Evolutionary conservation across 139 green algal species (phyloP).

Genomic region (Chlamydomonas incerta): DNA sequence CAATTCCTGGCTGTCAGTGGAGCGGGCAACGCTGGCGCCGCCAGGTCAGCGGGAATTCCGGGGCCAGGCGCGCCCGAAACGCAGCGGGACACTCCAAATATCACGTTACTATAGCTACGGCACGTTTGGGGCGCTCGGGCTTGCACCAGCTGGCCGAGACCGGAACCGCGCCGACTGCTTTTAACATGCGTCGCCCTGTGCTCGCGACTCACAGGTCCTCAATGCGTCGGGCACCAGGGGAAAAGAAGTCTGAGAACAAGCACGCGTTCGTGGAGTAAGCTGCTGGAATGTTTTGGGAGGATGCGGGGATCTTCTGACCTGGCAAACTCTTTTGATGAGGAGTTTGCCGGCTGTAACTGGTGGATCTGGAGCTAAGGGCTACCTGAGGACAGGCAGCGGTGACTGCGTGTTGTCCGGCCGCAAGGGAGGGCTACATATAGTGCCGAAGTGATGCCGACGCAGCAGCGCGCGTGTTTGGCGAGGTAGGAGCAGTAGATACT

Average conservation of each 20-base stretch:
- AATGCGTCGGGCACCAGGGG: conserved; percentile 29
- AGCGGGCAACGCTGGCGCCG: conserved; percentile 3
- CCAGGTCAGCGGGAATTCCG: conserved; percentile 4
- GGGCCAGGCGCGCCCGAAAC: too few species aligned
- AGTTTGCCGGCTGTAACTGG: not conserved
- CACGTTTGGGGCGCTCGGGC: not conserved
- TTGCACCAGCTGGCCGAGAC: too few species aligned
- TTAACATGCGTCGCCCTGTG: not conserved
- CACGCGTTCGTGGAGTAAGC: conserved; percentile 42
- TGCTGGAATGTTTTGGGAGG: not conserved
- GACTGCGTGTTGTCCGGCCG: too few species aligned
- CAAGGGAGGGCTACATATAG: too few species aligned
- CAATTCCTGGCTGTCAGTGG: conserved; percentile 39
- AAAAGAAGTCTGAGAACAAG: conserved; percentile 49
- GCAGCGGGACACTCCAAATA: not conserved
- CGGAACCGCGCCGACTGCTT: not conserved
- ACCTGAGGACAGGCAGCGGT: too few species aligned
- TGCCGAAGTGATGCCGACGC: too few species aligned
- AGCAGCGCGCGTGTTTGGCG: too few species aligned
- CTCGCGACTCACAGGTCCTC: not conserved
- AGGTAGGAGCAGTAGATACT: too few species aligned
- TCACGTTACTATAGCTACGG: not conserved
- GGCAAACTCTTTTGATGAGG: not conserved
- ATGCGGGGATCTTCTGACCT: not conserved
- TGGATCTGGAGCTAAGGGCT: too few species aligned